These are phyloP conservation scores for Boletellus deceptivus DNA, from an alignment of 1,284 basidiomycete species.

Conservation along the genomic window DNA sequence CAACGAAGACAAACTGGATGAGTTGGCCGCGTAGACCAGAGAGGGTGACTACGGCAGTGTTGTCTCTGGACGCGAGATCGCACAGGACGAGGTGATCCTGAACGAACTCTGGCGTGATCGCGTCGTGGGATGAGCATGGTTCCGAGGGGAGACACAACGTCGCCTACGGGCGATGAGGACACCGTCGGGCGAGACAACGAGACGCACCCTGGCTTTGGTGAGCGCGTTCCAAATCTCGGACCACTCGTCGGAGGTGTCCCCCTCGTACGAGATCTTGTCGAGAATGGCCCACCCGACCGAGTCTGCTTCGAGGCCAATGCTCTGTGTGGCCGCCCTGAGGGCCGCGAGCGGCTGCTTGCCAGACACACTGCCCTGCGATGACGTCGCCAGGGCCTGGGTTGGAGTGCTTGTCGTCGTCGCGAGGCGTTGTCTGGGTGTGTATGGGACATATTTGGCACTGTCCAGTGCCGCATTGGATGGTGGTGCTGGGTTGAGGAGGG, in stretches of 20 bases:
- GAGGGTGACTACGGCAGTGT: slow-evolving; percentile 64
- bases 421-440: slow-evolving; percentile 54
- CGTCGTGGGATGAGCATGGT: slow-evolving; percentile 42
- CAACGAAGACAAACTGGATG: slow-evolving; percentile 43
- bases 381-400: neutral
- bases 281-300: slow-evolving; percentile 83
- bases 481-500: slow-evolving; percentile 47
- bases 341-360: slow-evolving; percentile 71
- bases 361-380: neutral
- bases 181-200: neutral
- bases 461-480: neutral
- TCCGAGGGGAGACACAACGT: slow-evolving; percentile 76
- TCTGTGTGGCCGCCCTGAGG: slow-evolving; percentile 77
- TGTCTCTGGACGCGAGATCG: slow-evolving; percentile 45
- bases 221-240: slow-evolving; percentile 69
- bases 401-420: slow-evolving; percentile 45
- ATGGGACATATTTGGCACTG: slow-evolving; percentile 48
- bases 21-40: slow-evolving; percentile 78
- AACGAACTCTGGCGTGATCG: slow-evolving; percentile 71
- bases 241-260: slow-evolving; percentile 66
- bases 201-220: slow-evolving; percentile 64
- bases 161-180: slow-evolving; percentile 47
- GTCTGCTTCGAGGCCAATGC: slow-evolving; percentile 65
- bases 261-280: slow-evolving; percentile 71
- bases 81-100: slow-evolving; percentile 75